Evolutionary conservation across 352 stramenopile species (phyloP), one percentile per base, ranked within the genome.

Genomic region (Pythium dissimile): DNA sequence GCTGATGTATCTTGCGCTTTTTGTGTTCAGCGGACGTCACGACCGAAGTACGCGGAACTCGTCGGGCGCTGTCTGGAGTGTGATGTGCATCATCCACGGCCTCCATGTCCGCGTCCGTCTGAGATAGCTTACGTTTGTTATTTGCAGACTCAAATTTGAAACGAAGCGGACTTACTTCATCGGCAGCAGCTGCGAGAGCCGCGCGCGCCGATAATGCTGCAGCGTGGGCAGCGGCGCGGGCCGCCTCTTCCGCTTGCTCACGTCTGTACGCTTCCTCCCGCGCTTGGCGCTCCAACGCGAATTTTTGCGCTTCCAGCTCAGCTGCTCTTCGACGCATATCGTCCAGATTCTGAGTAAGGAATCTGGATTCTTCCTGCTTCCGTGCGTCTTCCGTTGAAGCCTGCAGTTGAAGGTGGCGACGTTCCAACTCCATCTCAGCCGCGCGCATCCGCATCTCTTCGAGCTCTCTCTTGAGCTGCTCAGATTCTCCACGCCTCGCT

Each of bases 141-240:
- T 60, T 21, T 28, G 54, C 13, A 53, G 27, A 27, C 55, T 62
- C 37, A 61, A 56, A 57, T 57, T 62, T 45, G 49, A 50, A 59
- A 18, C 55, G 55, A 52, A 50, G 42, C 52, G 62, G 62, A 56
- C 62, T 69, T 59, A 80, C 56, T 53, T 77, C 66, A 56, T 69
- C 66, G 38, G 72, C 67, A 28, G 78, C 73, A 2, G 81, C 84
- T 66, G 87, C 81, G 26, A 92, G 67, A 11, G 84, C 84, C 28
- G 81, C 82, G 37, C 72, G 79, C 13, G 84, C 84, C 18, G 84
- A 86, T 37, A 90, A 48, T 35, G 80, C 77, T 27, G 82, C 84
- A 20, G 80, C 80, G 9, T 80, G 59, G 3, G 82, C 80, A n/a
- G 82, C 84, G 42, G 77, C 70, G 21, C 71, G 68, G 11, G 83